phyloP scores from a whole-genome alignment of 805 yeast species.

The Gaillardinia entomophila region DNA sequence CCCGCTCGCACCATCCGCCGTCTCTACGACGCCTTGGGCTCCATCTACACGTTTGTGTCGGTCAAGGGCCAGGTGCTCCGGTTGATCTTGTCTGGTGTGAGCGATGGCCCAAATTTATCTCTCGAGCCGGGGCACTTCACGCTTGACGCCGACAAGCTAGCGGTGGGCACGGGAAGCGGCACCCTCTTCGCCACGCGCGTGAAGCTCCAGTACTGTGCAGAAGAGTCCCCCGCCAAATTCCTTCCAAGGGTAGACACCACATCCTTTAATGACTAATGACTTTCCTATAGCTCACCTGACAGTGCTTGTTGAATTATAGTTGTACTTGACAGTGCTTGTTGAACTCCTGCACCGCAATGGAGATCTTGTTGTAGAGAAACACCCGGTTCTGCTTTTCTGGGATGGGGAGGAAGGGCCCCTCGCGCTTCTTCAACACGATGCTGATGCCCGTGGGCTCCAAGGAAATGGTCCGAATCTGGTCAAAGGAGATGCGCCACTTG shows the following conservation, averaged over 20 bases:
- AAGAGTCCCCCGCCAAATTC: conserved; percentile 34
- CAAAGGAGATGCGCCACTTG: conserved; percentile 69
- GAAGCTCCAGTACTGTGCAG: conserved; percentile 51
- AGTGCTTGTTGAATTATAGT: conserved; percentile 10
- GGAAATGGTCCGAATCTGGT: conserved; percentile 61
- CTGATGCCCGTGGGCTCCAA: conserved; percentile 77
- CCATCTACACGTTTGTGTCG: conserved; percentile 41
- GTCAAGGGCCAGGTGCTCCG: no score
- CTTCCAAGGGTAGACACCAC: not conserved
- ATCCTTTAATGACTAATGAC: no score
- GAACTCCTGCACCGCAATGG: conserved; percentile 74
- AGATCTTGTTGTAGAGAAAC: conserved; percentile 66
- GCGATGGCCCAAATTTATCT: no score
- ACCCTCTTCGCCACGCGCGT: conserved; percentile 28
- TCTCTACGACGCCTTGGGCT: conserved; percentile 49
- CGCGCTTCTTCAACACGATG: conserved; percentile 50
- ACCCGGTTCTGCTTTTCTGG: conserved; percentile 59
- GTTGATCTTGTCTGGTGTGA: no score
- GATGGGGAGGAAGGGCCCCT: conserved; percentile 67
- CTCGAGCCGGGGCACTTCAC: not conserved
- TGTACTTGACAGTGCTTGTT: conserved; percentile 62
- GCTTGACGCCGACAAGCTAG: conserved; percentile 13
- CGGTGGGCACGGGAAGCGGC: conserved; percentile 43
- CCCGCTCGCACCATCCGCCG: conserved; percentile 33
- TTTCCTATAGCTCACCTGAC: no score